phyloP scores from a whole-genome alignment of 2,329 filamentous ascomycete species.

The Fusarium sp. region DNA sequence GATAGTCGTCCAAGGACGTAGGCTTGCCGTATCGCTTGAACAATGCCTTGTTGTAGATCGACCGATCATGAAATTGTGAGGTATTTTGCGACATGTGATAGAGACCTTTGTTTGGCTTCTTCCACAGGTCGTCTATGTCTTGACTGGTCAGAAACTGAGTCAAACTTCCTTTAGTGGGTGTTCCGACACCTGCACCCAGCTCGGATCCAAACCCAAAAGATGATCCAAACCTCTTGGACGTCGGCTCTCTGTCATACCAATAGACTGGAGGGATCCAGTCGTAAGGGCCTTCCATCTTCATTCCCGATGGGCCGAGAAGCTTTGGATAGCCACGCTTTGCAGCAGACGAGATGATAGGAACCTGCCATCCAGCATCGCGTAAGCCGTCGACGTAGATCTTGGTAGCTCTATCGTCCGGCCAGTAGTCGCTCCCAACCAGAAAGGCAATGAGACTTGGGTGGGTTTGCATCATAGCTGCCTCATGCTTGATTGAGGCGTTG shows the following conservation, averaged over 20 bases:
- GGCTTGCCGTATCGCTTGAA: not conserved
- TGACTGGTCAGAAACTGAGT: not conserved
- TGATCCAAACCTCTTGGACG: not conserved
- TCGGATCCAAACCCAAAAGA: slow-evolving; percentile 7
- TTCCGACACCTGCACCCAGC: not conserved
- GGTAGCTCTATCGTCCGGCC: not conserved
- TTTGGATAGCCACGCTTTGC: not conserved
- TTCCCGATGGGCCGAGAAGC: not conserved
- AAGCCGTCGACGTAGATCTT: not conserved
- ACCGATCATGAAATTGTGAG: not conserved
- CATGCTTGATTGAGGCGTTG: not conserved
- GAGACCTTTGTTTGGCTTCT: not conserved
- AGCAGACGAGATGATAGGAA: not conserved
- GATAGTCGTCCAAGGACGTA: not conserved
- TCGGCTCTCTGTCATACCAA: not conserved
- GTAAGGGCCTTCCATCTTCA: slow-evolving; percentile 8
- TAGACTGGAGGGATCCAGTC: not conserved
- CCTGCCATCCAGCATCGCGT: not conserved
- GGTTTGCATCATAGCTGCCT: not conserved
- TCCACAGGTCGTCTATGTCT: not conserved
- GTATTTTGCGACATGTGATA: slow-evolving; percentile 5
- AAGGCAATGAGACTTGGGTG: not conserved
- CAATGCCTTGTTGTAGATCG: slow-evolving; percentile 4
- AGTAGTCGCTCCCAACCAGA: not conserved
- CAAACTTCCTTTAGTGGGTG: not conserved